A percentile compares a stretch with the other conserved stretches of the same genome.
These are phyloP conservation scores for Linum trigynum DNA, from an alignment of 345 rosid genomes.

Conservation along the genomic window DNA sequence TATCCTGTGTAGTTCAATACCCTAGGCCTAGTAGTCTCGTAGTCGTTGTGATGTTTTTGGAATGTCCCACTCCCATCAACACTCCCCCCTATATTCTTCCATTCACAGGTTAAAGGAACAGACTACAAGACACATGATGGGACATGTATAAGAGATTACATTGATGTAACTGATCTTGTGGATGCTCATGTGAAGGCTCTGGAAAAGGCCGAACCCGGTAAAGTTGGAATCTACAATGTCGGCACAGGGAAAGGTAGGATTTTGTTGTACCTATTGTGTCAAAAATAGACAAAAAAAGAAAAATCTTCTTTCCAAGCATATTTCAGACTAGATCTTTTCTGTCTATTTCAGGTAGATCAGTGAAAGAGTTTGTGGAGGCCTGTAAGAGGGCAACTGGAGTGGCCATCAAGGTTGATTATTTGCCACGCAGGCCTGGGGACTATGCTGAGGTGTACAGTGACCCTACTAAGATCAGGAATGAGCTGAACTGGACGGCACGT, in stretches of 20 bases:
- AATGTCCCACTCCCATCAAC: not conserved
- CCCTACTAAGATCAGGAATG: conserved; percentile 60
- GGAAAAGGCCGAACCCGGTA: conserved; percentile 54
- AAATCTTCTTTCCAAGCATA: too few species aligned
- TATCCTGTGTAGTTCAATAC: too few species aligned
- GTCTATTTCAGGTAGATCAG: conserved; percentile 62
- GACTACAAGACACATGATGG: conserved; percentile 89
- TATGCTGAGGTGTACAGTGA: conserved; percentile 90
- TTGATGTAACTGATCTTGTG: conserved; percentile 91
- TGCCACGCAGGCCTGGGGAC: conserved; percentile 92
- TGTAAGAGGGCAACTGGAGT: conserved; percentile 86
- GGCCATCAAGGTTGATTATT: conserved; percentile 58
- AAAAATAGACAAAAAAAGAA: not conserved
- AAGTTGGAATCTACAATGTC: conserved; percentile 91
- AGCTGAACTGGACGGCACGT: conserved; percentile 86
- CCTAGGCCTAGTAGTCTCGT: too few species aligned
- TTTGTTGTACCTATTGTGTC: too few species aligned
- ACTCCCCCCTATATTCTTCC: not conserved
- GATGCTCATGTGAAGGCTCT: conserved; percentile 98
- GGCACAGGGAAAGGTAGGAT: conserved; percentile 80
- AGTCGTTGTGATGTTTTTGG: not conserved
- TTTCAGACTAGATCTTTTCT: not conserved
- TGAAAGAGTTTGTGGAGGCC: conserved; percentile 93
- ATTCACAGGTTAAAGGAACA: conserved; percentile 83
- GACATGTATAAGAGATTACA: conserved; percentile 89